These are phyloP conservation scores for Ophiorrhiza pumila DNA, from an alignment of 257 asterid species.

Conservation along the genomic window DNA sequence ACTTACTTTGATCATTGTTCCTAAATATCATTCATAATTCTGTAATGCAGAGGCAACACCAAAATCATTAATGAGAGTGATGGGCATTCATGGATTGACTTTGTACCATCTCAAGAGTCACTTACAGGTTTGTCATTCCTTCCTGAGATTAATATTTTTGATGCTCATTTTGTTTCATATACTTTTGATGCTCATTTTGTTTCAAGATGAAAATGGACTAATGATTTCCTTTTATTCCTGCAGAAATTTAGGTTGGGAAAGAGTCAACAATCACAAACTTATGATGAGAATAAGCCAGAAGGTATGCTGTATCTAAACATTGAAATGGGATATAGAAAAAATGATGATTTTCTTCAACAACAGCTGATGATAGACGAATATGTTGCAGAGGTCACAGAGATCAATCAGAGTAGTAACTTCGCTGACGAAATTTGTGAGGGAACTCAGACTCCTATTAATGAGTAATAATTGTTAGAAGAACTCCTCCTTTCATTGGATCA, in stretches of 20 bases:
- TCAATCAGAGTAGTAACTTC: constrained; percentile 30
- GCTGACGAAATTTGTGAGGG: constrained; percentile 39
- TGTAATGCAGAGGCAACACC: constrained; percentile 89
- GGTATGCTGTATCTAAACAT: constrained; percentile 30
- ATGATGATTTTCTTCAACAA: neutral
- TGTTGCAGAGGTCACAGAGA: constrained; percentile 47
- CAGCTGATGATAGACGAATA: constrained; percentile 8
- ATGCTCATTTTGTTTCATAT: constrained; percentile 7
- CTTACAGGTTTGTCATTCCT: constrained; percentile 53
- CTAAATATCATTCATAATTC: neutral
- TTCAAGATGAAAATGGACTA: constrained; percentile 9
- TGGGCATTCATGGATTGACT: constrained; percentile 86
- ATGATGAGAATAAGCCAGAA: constrained; percentile 43
- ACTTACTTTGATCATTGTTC: neutral
- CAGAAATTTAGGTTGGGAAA: constrained; percentile 87
- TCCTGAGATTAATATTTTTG: neutral
- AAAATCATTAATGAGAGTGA: constrained; percentile 86
- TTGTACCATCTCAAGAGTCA: constrained; percentile 96
- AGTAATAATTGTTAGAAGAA: constrained; percentile 45
- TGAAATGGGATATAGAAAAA: neutral
- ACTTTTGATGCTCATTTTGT: neutral
- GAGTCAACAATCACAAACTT: constrained; percentile 49
- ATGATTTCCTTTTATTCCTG: constrained; percentile 15
- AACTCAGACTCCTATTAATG: constrained; percentile 48
- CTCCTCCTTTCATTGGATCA: constrained; percentile 1